Base-by-base conservation (phyloP, 768 basidiomycete genomes). In the Psilocybe cubensis region DNA sequence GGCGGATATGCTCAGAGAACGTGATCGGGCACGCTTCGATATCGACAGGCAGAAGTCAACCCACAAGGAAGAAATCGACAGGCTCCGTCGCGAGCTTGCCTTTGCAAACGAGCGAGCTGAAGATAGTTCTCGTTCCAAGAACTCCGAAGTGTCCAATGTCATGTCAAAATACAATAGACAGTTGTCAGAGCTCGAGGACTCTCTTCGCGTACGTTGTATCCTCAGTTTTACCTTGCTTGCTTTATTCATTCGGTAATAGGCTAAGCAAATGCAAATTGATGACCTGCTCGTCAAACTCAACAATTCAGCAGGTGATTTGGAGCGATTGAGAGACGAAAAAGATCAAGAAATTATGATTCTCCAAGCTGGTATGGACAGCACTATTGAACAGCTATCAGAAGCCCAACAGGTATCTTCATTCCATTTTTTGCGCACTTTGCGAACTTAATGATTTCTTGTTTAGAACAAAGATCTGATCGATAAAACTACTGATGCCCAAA, bases 71-170 rank as follows among this genome's bases (percentile, higher is more conserved):
- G 97, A 99, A 68, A 70, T 93, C 33, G 97, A 98, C 60, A 87
- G 97, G 9, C 68, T 98, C 31, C 91, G 91, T 60, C 88, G 97
- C 27, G 97, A 99, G 67, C 79, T 98, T 55, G 83, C 83, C 66
- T 98, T 97, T 68, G 94, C 97, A 5, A 96, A 97, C 66, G 97
- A 99, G 74, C 89, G 96, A n/a, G 95, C 95, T 1, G 96, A 98
- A 63, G 97, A 99, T 68, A 86, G 92, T 0, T 82, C 91, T 10
- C 84, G 96, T 21, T 88, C 90, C 56, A 98, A 96, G 82, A 94
- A 88, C 72, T 89, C 92, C 1, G 96, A 98, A 70, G 92, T 97
- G 18, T 94, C 96, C 2, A 76, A 77, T 57, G 84, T 99, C 60
- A 82, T 98, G 74, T 72, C 83, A 65, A 97, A 95, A 73, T 98